Evolutionary conservation across 1,284 basidiomycete genomes (phyloP).

Genomic region (Cutaneotrichosporon cutaneum): DNA sequence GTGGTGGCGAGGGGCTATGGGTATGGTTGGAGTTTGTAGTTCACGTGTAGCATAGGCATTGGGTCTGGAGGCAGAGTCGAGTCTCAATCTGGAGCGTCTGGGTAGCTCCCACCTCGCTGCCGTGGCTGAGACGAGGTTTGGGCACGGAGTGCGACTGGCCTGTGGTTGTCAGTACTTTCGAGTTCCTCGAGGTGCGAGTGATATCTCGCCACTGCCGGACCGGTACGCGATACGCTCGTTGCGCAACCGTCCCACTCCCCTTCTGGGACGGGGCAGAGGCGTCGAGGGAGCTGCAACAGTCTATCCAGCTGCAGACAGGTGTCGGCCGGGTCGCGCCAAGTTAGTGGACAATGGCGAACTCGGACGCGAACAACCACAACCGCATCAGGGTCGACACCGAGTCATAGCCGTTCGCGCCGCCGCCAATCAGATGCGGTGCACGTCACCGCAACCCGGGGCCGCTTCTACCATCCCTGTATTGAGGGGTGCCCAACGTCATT

Average conservation of each 20-base stretch:
- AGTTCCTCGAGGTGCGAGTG: neutral
- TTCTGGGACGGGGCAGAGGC: too few relatives aligned
- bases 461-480: neutral
- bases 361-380: neutral
- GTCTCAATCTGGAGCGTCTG: too few relatives aligned
- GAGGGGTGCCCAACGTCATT: neutral
- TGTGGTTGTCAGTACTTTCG: neutral
- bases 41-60: neutral
- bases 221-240: too few relatives aligned
- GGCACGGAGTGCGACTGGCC: neutral
- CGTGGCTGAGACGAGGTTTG: neutral
- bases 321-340: neutral
- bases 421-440: neutral
- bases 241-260: too few relatives aligned
- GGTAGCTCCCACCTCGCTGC: neutral
- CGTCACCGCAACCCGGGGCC: neutral
- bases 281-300: neutral
- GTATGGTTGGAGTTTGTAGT: constrained; percentile 1
- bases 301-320: neutral
- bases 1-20: neutral
- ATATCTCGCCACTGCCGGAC: neutral
- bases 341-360: neutral
- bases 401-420: neutral
- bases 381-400: neutral
- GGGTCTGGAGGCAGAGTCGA: neutral